Base-by-base conservation (phyloP, 2,329 filamentous ascomycete genomes). In the Venturia effusa region DNA sequence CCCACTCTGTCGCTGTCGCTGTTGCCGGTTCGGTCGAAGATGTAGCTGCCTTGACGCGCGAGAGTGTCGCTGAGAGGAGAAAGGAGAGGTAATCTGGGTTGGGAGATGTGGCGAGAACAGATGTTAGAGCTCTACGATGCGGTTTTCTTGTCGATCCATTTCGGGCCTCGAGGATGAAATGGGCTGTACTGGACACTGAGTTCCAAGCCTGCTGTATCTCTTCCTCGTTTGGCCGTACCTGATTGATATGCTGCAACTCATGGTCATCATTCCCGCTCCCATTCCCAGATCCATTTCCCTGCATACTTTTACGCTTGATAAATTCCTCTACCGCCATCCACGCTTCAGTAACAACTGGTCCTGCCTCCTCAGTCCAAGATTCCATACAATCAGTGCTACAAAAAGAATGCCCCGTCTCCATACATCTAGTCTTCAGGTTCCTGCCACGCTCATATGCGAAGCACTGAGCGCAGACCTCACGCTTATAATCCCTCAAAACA, bases 391-490 rank as follows among this genome's bases (percentile, higher is more conserved):
- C 65, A 5, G 65, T 59, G 0, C 70, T 70, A 69, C 79, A 81
- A 62, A 79, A 81, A 0, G 74, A 75, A 66, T 78, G 77, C 3
- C 77, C 77, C 27, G 74, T 69, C 1, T 65, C 67, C 55, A 68
- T 66, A 43, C 78, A 74, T 19, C 75, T 73, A 5, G 79, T 69
- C 6, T 69, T 68, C 64, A 78, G 68, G 54, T 74, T 75, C 3
- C 76, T 71, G 0, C 79, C 79, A 27, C 74, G 70, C 37, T 80
- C 74, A 68, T 80, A 81, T 24, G 65, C 63, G 64, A 81, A 80
- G 68, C 79, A 81, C 32, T 75, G 71, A 0, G 74, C 78, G 69
- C 79, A 81, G 13, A 80, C 78, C 70, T 81, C 79, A 48, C 77
- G 77, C 10, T 76, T 72, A 68, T 80, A 80, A 60, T 78, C 73